These are phyloP conservation scores for Hanseniaspora pseudoguilliermondii DNA, from an alignment of 805 yeast genomes.

Conservation along the genomic window DNA sequence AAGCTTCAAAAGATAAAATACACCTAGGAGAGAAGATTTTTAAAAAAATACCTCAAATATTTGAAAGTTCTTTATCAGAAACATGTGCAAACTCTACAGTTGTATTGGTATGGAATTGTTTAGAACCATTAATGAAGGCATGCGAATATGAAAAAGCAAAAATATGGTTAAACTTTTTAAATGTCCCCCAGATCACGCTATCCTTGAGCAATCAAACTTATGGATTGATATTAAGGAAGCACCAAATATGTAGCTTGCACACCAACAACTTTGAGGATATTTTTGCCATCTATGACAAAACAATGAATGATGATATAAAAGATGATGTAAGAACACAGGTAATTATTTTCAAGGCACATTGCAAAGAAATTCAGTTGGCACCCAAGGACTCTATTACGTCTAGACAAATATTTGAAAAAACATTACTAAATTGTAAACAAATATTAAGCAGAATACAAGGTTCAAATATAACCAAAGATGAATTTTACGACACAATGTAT, in stretches of 20 bases:
- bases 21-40: constrained; percentile 20
- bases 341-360: constrained; percentile 22
- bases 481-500: background rate
- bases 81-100: constrained; percentile 26
- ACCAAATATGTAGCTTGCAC: constrained; percentile 24
- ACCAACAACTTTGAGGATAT: constrained; percentile 19
- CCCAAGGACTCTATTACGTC: constrained; percentile 9
- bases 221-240: constrained; percentile 30
- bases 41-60: constrained; percentile 22
- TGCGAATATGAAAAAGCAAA: constrained; percentile 18
- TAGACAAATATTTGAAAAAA: constrained; percentile 26
- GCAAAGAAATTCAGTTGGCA: constrained; percentile 16
- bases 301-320: constrained; percentile 21
- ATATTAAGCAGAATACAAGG: background rate
- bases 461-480: background rate
- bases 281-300: constrained; percentile 16
- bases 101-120: constrained; percentile 32
- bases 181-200: constrained; percentile 6
- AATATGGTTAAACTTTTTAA: constrained; percentile 21
- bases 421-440: background rate
- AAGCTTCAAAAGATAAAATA: constrained; percentile 19
- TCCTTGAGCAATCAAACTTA: constrained; percentile 23
- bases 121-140: constrained; percentile 24
- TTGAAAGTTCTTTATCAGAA: constrained; percentile 22
- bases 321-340: constrained; percentile 25